phyloP scores from a whole-genome alignment of 148 eudicot genomes.

The Polygonum aviculare region DNA sequence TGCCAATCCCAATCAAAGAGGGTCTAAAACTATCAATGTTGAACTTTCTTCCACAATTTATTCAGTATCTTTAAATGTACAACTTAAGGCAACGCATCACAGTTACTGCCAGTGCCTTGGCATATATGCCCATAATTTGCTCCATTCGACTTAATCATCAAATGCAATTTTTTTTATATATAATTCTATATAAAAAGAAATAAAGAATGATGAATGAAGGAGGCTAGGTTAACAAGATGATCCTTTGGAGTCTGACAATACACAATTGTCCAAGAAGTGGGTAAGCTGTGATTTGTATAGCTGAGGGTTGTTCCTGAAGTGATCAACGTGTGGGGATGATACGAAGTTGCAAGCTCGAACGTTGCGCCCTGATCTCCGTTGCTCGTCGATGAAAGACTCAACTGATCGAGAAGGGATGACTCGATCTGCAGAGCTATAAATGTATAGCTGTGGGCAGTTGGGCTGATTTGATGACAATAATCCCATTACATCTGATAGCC shows the following conservation, averaged over 20 bases:
- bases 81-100: background rate
- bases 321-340: conserved; percentile 95
- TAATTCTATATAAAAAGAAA: background rate
- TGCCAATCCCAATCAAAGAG: background rate
- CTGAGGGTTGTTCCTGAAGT: conserved; percentile 80
- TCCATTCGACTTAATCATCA: background rate
- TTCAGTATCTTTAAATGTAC: background rate
- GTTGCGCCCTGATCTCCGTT: conserved; percentile 61
- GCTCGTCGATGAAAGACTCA: conserved; percentile 76
- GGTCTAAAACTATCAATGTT: background rate
- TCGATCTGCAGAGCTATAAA: conserved; percentile 88
- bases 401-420: conserved; percentile 78
- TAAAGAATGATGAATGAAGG: conserved; percentile 17
- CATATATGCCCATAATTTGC: background rate
- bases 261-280: conserved; percentile 71
- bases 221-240: conserved; percentile 25
- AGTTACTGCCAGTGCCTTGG: background rate
- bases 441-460: conserved; percentile 82
- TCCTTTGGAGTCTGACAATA: conserved; percentile 54
- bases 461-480: conserved; percentile 71
- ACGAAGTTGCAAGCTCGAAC: conserved; percentile 88
- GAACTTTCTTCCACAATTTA: background rate
- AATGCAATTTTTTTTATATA: background rate
- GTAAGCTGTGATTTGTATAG: conserved; percentile 83
- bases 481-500: conserved; percentile 70